These are phyloP conservation scores for Syzygium malaccense DNA, from an alignment of 441 rosid species.

Conservation along the genomic window DNA sequence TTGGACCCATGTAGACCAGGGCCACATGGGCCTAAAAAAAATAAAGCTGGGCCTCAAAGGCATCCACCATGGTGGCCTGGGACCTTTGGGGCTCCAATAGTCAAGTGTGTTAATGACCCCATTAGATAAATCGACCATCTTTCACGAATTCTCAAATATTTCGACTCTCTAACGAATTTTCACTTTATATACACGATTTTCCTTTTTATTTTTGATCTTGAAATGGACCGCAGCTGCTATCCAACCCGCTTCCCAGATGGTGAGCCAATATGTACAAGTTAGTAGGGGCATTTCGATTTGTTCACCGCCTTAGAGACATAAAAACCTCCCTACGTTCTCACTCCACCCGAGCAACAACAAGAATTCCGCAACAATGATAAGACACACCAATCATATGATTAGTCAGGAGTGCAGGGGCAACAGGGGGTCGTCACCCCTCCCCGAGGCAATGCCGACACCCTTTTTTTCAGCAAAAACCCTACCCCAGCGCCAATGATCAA, in stretches of 20 bases:
- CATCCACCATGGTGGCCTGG: background rate
- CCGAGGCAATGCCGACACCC: background rate
- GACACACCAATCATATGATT: background rate
- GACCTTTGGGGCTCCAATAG: no score
- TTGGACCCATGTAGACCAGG: background rate
- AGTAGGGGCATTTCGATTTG: no score
- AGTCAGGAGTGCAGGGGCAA: background rate
- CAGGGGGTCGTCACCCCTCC: background rate
- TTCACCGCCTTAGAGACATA: background rate
- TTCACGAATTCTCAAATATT: background rate
- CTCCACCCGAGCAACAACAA: background rate
- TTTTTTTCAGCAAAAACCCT: background rate
- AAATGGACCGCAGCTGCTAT: fast-evolving
- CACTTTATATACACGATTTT: background rate
- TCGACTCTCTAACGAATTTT: background rate
- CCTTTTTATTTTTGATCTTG: background rate
- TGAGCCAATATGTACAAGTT: fast-evolving
- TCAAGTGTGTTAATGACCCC: no score
- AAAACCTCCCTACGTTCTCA: background rate
- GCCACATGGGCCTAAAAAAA: background rate
- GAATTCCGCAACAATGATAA: background rate
- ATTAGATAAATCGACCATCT: background rate
- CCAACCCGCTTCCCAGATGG: background rate
- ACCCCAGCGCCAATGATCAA: background rate
- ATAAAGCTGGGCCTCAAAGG: background rate